Evolutionary conservation across 1,139 yeast genomes (phyloP).

Genomic region (Sugiyamaella paludigena): DNA sequence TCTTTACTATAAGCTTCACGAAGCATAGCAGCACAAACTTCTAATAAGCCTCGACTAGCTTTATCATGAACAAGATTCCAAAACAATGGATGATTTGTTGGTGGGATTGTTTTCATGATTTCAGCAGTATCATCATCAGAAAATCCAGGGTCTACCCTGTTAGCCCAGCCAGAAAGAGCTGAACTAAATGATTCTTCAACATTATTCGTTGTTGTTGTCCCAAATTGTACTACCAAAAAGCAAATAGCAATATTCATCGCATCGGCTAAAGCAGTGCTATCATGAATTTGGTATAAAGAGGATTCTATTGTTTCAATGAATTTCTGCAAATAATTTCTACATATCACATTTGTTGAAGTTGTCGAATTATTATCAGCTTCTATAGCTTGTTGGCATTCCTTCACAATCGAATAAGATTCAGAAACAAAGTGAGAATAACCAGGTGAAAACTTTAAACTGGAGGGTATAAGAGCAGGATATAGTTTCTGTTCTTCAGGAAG

Average conservation of each 20-base stretch:
- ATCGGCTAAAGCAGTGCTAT: conserved; percentile 20
- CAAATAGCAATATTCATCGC: conserved; percentile 26
- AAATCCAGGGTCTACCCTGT: conserved; percentile 25
- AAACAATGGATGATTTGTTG: conserved; percentile 56
- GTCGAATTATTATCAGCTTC: background rate
- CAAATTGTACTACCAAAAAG: conserved; percentile 25
- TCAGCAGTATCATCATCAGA: conserved; percentile 22
- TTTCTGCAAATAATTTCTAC: conserved; percentile 11
- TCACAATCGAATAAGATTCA: conserved; percentile 11
- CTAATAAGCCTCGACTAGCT: conserved; percentile 62
- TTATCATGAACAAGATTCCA: conserved; percentile 65
- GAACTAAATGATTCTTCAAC: conserved; percentile 18
- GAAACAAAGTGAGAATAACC: conserved; percentile 14
- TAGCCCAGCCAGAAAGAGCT: conserved; percentile 28
- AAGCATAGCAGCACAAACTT: conserved; percentile 41
- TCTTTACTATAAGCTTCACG: conserved; percentile 14
- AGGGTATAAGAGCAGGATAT: conserved; percentile 19
- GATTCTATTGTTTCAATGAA: conserved; percentile 15
- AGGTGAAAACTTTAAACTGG: conserved; percentile 2
- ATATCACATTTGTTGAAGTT: conserved; percentile 10
- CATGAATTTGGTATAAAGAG: conserved; percentile 15
- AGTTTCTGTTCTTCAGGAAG: conserved; percentile 11
- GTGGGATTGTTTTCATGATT: conserved; percentile 40
- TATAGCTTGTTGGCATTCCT: conserved; percentile 12
- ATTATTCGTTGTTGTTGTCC: conserved; percentile 17